A percentile compares a stretch with the other conserved stretches of the same genome.
Conservation (phyloP, 176 grass and related monocot genomes). For the Oryza rufipogon region DNA sequence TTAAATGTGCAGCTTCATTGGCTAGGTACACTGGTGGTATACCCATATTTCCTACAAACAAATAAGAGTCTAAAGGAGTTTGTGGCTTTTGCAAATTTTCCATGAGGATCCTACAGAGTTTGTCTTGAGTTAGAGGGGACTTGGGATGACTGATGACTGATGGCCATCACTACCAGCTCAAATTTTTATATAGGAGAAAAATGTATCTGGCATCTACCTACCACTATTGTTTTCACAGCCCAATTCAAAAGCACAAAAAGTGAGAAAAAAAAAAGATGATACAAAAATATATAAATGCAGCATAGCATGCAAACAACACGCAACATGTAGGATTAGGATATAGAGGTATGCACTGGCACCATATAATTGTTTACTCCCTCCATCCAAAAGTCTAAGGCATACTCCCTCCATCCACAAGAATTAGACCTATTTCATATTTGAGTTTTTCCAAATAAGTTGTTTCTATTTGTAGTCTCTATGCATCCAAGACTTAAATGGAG, state of each 20-base stretch:
- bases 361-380: too few species aligned
- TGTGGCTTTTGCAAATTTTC: not conserved
- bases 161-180: not conserved
- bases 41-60: too few species aligned
- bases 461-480: too few species aligned
- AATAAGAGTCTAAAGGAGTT: not conserved
- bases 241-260: not conserved
- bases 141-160: not conserved
- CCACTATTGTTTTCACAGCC: constrained; percentile 7
- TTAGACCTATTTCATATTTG: too few species aligned
- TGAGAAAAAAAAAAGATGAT: not conserved
- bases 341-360: not conserved
- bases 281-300: not conserved
- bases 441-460: too few species aligned
- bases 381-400: too few species aligned
- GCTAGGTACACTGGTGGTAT: not conserved
- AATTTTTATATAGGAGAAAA: not conserved
- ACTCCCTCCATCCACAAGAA: too few species aligned
- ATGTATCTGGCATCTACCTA: constrained; percentile 2
- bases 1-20: not conserved
- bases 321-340: not conserved
- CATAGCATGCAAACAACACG: not conserved
- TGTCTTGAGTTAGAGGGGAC: not conserved
- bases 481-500: too few species aligned
- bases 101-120: not conserved